Conservation (phyloP, 2,329 filamentous ascomycete species). For the Stemphylium vesicarium region DNA sequence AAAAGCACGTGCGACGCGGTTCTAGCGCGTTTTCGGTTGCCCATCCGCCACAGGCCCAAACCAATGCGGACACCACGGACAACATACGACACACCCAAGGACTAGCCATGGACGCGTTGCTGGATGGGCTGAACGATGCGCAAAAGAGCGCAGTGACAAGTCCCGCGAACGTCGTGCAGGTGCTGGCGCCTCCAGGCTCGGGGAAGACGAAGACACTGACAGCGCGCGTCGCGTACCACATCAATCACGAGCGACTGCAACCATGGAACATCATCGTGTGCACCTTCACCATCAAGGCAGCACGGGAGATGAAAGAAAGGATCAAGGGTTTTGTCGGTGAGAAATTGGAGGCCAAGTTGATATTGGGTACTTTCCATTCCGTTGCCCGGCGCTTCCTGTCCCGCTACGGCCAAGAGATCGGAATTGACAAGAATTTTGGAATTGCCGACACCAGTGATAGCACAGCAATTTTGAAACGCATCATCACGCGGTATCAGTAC, state of each 20-base stretch:
- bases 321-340: slow-evolving; percentile 82
- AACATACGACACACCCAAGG: slow-evolving; percentile 13
- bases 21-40: slow-evolving; percentile 12
- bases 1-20: slow-evolving; percentile 6
- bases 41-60: not conserved
- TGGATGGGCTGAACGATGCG: slow-evolving; percentile 68
- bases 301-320: slow-evolving; percentile 89
- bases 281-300: slow-evolving; percentile 96
- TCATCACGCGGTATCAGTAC: slow-evolving; percentile 76
- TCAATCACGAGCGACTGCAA: slow-evolving; percentile 72
- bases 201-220: slow-evolving; percentile 97
- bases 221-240: slow-evolving; percentile 86
- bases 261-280: slow-evolving; percentile 93
- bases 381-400: slow-evolving; percentile 85
- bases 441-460: slow-evolving; percentile 89
- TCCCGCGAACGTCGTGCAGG: slow-evolving; percentile 64
- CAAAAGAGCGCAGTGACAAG: slow-evolving; percentile 71
- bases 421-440: slow-evolving; percentile 80
- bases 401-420: slow-evolving; percentile 83
- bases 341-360: slow-evolving; percentile 74
- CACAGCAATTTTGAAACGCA: slow-evolving; percentile 77
- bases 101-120: slow-evolving; percentile 59
- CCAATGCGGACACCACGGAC: not conserved
- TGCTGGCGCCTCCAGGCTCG: slow-evolving; percentile 69
- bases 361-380: slow-evolving; percentile 94